These are phyloP conservation scores for Nigrospora oryzae DNA, from an alignment of 2,329 filamentous ascomycete species.

Conservation along the genomic window DNA sequence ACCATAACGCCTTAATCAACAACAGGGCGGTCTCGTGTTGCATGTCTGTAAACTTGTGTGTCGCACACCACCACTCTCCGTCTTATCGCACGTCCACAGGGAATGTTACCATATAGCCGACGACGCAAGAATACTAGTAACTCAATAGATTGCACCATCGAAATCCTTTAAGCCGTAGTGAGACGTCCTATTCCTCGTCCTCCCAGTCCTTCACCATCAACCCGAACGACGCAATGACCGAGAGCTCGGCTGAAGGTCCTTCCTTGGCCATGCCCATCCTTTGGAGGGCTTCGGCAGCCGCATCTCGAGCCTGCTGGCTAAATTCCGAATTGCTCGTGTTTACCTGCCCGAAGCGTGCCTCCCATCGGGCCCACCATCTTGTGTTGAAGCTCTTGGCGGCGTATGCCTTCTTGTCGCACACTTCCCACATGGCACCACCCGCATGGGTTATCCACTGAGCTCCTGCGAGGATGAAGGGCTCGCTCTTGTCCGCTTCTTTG, in stretches of 20 bases:
- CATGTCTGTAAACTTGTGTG: no score
- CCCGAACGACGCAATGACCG: background rate
- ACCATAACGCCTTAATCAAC: no score
- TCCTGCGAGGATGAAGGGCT: background rate
- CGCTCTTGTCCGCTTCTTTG: background rate
- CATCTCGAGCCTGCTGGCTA: background rate
- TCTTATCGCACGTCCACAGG: no score
- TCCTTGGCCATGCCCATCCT: background rate
- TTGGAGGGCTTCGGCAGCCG: background rate
- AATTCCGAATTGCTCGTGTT: background rate
- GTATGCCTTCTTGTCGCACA: background rate
- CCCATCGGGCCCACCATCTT: background rate
- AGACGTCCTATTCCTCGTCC: background rate
- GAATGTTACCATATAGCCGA: no score
- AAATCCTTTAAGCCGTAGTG: no score
- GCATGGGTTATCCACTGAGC: background rate
- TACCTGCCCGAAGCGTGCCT: background rate
- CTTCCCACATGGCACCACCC: background rate
- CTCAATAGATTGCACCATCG: no score
- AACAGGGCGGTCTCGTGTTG: no score
- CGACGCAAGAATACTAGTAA: no score
- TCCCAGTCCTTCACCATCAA: background rate
- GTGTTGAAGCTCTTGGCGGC: background rate
- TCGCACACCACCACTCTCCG: no score
- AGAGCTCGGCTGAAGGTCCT: background rate